Conservation (phyloP, 306 rosid genomes). For the cucumber (Cucumis sativus) region DNA sequence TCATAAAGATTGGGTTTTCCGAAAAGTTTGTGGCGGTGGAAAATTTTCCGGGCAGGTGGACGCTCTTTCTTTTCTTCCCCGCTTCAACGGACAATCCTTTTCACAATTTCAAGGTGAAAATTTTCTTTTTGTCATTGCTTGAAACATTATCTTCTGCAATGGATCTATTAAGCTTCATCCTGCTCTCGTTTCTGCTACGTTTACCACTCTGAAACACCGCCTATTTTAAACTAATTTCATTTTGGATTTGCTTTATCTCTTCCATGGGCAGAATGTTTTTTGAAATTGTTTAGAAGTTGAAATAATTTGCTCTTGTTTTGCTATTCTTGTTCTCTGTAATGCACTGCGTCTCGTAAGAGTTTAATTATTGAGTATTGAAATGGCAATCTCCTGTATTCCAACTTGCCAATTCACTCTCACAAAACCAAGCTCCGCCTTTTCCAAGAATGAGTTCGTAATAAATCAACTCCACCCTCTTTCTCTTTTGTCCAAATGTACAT, state of each 20-base stretch:
- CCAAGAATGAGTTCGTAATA: constrained; percentile 10
- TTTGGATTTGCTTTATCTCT: constrained; percentile 30
- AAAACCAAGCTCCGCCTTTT: constrained; percentile 18
- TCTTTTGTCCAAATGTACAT: constrained; percentile 50
- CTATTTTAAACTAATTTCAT: neutral
- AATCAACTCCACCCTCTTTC: constrained; percentile 27
- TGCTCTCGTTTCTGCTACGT: neutral
- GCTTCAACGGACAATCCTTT: constrained; percentile 8
- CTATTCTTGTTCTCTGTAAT: neutral
- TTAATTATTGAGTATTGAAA: neutral
- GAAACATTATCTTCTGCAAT: neutral
- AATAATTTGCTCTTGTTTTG: neutral
- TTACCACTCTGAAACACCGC: neutral
- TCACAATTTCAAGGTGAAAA: constrained; percentile 25
- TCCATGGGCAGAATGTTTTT: neutral
- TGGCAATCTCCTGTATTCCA: constrained; percentile 37
- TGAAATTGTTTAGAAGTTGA: neutral
- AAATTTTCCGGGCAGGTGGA: neutral
- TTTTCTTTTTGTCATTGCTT: neutral
- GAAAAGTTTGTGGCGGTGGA: neutral
- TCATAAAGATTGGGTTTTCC: neutral
- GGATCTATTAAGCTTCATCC: neutral
- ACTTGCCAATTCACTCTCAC: constrained; percentile 25
- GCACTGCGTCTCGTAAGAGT: neutral
- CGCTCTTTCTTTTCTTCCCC: neutral